phyloP scores from a whole-genome alignment of 352 stramenopile species.

The Phytopythium vexans region DNA sequence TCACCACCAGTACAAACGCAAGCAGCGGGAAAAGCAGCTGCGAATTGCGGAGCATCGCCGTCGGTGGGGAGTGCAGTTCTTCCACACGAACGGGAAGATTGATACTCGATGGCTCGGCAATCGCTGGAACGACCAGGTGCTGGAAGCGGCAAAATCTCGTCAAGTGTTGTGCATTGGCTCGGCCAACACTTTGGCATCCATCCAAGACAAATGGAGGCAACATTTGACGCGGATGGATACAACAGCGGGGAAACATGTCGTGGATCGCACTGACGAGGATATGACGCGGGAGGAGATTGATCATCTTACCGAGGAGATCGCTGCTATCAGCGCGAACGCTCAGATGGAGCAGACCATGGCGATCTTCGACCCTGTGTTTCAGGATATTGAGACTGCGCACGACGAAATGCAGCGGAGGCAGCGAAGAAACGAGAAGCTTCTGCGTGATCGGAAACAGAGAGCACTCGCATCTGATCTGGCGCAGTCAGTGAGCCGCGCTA shows the following conservation, averaged over 20 bases:
- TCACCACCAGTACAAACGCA: slow-evolving; percentile 35
- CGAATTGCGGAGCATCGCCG: slow-evolving; percentile 48
- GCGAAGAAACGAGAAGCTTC: slow-evolving; percentile 13
- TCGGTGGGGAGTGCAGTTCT: slow-evolving; percentile 47
- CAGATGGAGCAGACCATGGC: slow-evolving; percentile 59
- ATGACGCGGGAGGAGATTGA: slow-evolving; percentile 4
- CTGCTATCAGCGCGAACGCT: slow-evolving; percentile 6
- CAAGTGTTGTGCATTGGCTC: slow-evolving; percentile 50
- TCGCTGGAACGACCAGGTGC: slow-evolving; percentile 39
- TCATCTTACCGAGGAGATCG: background rate
- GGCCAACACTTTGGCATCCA: slow-evolving; percentile 42
- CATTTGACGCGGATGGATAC: slow-evolving; percentile 17
- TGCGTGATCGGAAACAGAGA: background rate
- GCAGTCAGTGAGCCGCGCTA: no score
- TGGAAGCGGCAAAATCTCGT: slow-evolving; percentile 44
- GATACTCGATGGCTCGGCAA: slow-evolving; percentile 54
- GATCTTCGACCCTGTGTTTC: slow-evolving; percentile 66
- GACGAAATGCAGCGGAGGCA: slow-evolving; percentile 36
- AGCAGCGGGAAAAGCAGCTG: slow-evolving; percentile 24
- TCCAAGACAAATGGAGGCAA: slow-evolving; percentile 48
- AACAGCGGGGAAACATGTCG: background rate
- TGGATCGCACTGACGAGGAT: slow-evolving; percentile 21
- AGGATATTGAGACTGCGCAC: slow-evolving; percentile 46
- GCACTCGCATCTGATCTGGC: no score
- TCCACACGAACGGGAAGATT: slow-evolving; percentile 50